These are phyloP conservation scores for Diplodia corticola DNA, from an alignment of 2,329 filamentous ascomycete species.

Conservation along the genomic window DNA sequence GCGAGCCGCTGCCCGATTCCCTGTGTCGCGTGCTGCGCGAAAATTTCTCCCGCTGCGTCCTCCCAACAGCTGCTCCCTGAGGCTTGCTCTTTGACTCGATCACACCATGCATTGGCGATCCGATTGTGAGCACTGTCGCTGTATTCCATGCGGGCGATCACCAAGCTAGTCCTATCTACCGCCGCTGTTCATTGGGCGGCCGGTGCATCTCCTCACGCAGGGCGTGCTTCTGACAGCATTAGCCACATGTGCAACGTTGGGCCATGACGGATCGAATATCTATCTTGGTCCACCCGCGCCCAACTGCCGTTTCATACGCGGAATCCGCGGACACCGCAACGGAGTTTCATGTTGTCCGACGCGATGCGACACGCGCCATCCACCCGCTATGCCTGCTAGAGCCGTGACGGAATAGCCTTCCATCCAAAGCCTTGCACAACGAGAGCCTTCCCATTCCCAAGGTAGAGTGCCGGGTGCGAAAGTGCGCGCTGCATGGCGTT, in stretches of 20 bases:
- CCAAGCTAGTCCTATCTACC: not conserved
- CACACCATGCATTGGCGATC: slow-evolving; percentile 15
- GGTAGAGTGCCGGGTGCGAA: not conserved
- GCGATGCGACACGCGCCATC: not conserved
- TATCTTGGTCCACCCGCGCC: not conserved
- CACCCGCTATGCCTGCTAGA: not conserved
- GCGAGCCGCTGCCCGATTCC: not conserved
- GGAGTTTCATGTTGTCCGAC: not conserved
- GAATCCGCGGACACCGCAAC: not conserved
- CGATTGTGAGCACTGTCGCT: slow-evolving; percentile 11
- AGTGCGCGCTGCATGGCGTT: not conserved
- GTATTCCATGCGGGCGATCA: slow-evolving; percentile 10
- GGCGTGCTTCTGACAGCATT: not conserved
- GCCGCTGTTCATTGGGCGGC: not conserved
- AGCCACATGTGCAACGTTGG: not conserved
- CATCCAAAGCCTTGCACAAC: not conserved
- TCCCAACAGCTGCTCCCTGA: not conserved
- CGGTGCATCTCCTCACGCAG: not conserved
- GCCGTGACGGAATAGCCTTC: not conserved
- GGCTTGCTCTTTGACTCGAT: not conserved
- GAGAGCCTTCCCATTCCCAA: not conserved
- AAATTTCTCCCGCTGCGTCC: not conserved
- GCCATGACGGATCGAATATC: not conserved
- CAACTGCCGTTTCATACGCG: not conserved
- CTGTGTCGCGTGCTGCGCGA: not conserved